Percentiles rank a stretch among this genome's conserved stretches.
Conservation (phyloP, 2,329 filamentous ascomycete species). For the Fusarium mundagurra region DNA sequence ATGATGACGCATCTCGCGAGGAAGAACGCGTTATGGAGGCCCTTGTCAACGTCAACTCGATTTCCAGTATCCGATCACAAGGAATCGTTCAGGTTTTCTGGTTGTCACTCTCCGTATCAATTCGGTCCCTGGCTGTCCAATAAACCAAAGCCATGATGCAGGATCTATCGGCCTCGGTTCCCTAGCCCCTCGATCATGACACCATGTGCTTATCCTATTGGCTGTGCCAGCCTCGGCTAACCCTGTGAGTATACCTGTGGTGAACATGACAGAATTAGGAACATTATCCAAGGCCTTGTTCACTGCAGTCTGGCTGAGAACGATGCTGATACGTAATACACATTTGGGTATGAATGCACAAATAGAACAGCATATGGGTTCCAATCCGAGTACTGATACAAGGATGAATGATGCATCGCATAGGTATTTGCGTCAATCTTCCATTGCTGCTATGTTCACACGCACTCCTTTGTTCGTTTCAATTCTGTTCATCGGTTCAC, state of each 20-base stretch:
- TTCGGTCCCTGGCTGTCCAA: too few relatives aligned
- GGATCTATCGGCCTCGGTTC: too few relatives aligned
- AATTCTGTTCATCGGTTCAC: background rate
- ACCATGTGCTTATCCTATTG: too few relatives aligned
- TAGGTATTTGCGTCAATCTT: accelerated
- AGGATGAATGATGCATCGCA: accelerated
- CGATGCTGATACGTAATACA: background rate
- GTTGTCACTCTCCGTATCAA: too few relatives aligned
- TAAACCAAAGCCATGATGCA: too few relatives aligned
- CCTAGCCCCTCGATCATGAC: too few relatives aligned
- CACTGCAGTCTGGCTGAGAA: background rate
- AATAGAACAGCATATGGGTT: background rate
- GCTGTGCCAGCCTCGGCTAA: too few relatives aligned
- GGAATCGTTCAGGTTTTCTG: too few relatives aligned
- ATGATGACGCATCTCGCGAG: too few relatives aligned
- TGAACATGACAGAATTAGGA: background rate
- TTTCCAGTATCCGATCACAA: too few relatives aligned
- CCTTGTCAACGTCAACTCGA: too few relatives aligned
- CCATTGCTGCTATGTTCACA: background rate
- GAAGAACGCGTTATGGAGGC: too few relatives aligned
- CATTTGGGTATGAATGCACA: background rate
- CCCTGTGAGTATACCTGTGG: accelerated
- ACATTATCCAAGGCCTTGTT: background rate
- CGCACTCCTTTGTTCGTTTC: background rate
- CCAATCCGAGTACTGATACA: background rate